A percentile compares a stretch with the other conserved stretches of the same genome.
These are phyloP conservation scores for Cyclocybe aegerita DNA, from an alignment of 768 basidiomycete species.

Conservation along the genomic window DNA sequence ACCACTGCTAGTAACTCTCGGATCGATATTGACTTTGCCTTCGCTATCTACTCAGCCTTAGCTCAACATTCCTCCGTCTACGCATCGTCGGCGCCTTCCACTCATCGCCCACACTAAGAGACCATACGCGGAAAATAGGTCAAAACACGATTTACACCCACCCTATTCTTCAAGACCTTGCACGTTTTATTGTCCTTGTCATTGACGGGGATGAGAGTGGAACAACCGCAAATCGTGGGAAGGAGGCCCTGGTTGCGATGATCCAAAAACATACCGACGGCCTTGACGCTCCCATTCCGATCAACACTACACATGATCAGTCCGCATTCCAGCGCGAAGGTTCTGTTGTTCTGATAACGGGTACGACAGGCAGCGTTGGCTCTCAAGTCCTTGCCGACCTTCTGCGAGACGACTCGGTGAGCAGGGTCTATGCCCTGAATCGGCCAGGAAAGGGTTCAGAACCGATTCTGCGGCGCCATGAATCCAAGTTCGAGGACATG, in stretches of 20 bases:
- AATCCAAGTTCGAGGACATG: too few species aligned
- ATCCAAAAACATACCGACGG: constrained; percentile 1
- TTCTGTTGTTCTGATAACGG: too few species aligned
- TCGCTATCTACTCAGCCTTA: constrained; percentile 11
- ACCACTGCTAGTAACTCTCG: background rate
- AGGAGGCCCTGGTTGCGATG: background rate
- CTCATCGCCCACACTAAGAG: constrained; percentile 10
- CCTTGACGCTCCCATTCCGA: too few species aligned
- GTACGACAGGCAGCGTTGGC: too few species aligned
- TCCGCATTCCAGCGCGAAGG: too few species aligned
- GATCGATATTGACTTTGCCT: background rate
- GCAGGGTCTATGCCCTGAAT: background rate
- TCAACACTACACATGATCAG: too few species aligned
- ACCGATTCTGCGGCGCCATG: too few species aligned
- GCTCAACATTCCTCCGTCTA: constrained; percentile 27
- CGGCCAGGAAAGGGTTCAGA: too few species aligned
- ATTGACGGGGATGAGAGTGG: constrained; percentile 11
- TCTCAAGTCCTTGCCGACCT: too few species aligned
- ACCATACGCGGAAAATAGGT: constrained; percentile 24
- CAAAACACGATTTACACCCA: constrained; percentile 29
- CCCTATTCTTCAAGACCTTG: constrained; percentile 24
- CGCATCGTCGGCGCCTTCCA: constrained; percentile 35
- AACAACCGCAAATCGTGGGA: background rate
- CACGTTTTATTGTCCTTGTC: constrained; percentile 11
- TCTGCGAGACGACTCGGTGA: background rate